These are phyloP conservation scores for Fusarium sterilihyphosum DNA, from an alignment of 2,329 filamentous ascomycete species.

Conservation along the genomic window DNA sequence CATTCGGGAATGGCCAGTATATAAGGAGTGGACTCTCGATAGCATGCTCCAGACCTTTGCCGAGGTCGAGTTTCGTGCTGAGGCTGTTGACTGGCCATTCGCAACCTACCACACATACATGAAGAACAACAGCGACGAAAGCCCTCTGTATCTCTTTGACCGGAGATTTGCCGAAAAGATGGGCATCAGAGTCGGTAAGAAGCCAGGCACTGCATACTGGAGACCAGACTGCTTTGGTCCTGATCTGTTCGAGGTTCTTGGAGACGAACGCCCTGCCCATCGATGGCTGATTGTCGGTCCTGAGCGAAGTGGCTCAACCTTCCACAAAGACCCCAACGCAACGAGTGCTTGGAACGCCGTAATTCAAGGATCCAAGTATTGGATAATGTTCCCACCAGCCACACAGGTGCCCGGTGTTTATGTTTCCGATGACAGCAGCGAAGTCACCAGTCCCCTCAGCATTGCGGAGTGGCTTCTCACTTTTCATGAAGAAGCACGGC, in stretches of 20 bases:
- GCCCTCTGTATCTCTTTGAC: slow-evolving; percentile 93
- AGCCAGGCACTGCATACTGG: slow-evolving; percentile 72
- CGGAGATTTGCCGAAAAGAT: slow-evolving; percentile 89
- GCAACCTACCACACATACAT: slow-evolving; percentile 86
- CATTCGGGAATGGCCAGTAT: slow-evolving; percentile 84
- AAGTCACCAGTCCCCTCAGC: slow-evolving; percentile 92
- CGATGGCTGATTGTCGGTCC: slow-evolving; percentile 95
- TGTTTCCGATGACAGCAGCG: slow-evolving; percentile 87
- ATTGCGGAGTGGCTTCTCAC: slow-evolving; percentile 96
- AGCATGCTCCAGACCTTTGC: slow-evolving; percentile 71
- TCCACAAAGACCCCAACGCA: slow-evolving; percentile 84
- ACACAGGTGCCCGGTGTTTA: slow-evolving; percentile 87
- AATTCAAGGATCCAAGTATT: slow-evolving; percentile 90
- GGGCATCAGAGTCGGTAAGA: slow-evolving; percentile 69
- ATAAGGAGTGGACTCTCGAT: slow-evolving; percentile 77
- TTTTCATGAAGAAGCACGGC: slow-evolving; percentile 86
- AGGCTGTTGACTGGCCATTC: slow-evolving; percentile 92
- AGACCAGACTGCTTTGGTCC: slow-evolving; percentile 85
- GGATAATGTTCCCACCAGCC: slow-evolving; percentile 95
- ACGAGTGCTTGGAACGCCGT: slow-evolving; percentile 95
- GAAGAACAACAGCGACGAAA: slow-evolving; percentile 82
- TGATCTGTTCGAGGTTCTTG: slow-evolving; percentile 85
- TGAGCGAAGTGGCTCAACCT: slow-evolving; percentile 87
- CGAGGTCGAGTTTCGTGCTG: slow-evolving; percentile 80
- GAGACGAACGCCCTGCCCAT: slow-evolving; percentile 81